Conservation (phyloP, 2,329 filamentous ascomycete genomes). For the Metarhizium rileyi region DNA sequence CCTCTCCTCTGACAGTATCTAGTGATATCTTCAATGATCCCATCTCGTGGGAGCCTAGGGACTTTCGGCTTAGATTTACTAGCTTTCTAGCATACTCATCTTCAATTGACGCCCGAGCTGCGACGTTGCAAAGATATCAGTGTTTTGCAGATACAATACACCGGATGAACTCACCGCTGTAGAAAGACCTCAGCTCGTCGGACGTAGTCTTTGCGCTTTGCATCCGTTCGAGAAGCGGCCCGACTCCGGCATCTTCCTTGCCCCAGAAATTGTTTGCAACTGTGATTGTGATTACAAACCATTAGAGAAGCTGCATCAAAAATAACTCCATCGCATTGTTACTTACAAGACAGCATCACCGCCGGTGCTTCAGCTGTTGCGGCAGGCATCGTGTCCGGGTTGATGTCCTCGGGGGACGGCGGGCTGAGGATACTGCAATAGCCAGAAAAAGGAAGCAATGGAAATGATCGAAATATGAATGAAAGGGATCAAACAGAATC, state of each 20-base stretch:
- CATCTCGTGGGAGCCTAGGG: constrained; percentile 77
- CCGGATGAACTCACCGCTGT: constrained; percentile 49
- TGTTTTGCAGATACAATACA: not conserved
- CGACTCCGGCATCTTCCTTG: constrained; percentile 93
- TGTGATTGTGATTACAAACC: constrained; percentile 21
- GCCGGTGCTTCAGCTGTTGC: constrained; percentile 52
- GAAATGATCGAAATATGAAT: not conserved
- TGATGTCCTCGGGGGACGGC: not conserved
- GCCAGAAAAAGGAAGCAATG: not conserved
- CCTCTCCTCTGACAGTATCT: constrained; percentile 78
- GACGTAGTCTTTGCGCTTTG: constrained; percentile 86
- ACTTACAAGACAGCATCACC: constrained; percentile 58
- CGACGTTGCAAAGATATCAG: not conserved
- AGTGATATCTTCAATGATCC: constrained; percentile 77
- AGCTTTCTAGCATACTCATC: constrained; percentile 93
- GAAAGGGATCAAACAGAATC: not conserved
- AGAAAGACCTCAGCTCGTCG: constrained; percentile 89
- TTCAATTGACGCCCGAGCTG: constrained; percentile 85
- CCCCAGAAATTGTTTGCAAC: constrained; percentile 99
- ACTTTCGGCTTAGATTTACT: constrained; percentile 74
- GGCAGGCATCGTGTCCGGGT: constrained; percentile 43
- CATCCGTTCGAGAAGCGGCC: constrained; percentile 88
- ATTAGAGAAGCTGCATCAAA: not conserved
- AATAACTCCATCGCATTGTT: not conserved
- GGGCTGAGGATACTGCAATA: not conserved